Conservation (phyloP, 495 filamentous ascomycete species). For the Penicillium flavigenum region DNA sequence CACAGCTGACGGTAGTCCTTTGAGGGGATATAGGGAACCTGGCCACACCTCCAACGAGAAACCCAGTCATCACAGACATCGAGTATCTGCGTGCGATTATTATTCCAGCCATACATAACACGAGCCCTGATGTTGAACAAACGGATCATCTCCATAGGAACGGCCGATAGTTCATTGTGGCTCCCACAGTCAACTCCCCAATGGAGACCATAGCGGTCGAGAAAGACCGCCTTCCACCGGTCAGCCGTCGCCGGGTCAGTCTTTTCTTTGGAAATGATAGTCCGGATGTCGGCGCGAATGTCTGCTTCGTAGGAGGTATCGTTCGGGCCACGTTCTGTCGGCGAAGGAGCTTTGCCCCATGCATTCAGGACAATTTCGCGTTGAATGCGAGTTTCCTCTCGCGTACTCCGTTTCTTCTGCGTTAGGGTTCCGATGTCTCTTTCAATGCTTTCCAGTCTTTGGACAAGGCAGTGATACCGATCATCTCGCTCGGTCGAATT, state of each 20-base stretch:
- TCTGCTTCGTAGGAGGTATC: neutral
- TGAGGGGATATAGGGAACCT: neutral
- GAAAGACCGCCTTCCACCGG: neutral
- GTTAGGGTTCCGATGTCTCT: neutral
- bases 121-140: conserved; percentile 1
- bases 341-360: neutral
- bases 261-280: neutral
- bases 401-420: neutral
- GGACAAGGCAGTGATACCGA: neutral
- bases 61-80: neutral
- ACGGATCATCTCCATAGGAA: neutral
- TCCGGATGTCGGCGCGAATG: neutral
- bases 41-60: neutral
- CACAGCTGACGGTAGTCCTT: neutral
- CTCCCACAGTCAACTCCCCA: neutral
- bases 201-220: neutral
- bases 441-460: neutral
- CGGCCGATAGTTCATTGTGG: neutral
- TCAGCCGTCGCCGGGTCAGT: neutral
- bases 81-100: neutral
- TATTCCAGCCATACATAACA: neutral
- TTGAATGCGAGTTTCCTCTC: neutral
- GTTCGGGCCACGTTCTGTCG: neutral
- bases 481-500: neutral
- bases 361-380: neutral